Percentiles rank a stretch among this genome's conserved stretches.
phyloP scores from a whole-genome alignment of 106 monocot species.

The Dactylorhiza incarnata region DNA sequence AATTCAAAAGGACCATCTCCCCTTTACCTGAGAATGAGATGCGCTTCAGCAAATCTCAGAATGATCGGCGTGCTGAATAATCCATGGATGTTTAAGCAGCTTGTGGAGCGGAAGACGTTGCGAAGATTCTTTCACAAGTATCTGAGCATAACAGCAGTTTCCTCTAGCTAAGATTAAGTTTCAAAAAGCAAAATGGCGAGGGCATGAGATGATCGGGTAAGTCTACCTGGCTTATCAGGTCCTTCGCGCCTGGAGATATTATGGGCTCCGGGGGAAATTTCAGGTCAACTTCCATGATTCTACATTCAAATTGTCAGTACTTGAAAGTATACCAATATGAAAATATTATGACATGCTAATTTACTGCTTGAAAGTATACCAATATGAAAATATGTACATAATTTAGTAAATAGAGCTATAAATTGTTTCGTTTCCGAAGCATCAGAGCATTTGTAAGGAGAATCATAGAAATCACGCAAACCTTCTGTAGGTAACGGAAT shows the following conservation, averaged over 20 bases:
- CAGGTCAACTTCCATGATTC: constrained; percentile 94
- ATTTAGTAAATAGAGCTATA: neutral
- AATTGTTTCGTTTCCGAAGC: neutral
- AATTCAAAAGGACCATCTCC: too few relatives aligned
- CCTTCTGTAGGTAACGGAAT: constrained; percentile 94
- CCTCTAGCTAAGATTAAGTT: neutral
- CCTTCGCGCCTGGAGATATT: constrained; percentile 71
- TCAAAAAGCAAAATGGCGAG: neutral
- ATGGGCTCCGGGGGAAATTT: constrained; percentile 76
- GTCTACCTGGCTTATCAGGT: constrained; percentile 82
- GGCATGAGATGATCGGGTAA: neutral
- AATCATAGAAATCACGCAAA: constrained; percentile 10
- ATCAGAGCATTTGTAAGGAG: neutral
- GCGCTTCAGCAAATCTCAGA: constrained; percentile 60
- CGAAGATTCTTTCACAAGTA: constrained; percentile 81
- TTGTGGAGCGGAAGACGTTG: constrained; percentile 83
- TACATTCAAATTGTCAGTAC: constrained; percentile 15
- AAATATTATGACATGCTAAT: neutral
- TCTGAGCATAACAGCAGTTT: constrained; percentile 24
- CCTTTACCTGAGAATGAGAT: too few relatives aligned
- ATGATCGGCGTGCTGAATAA: constrained; percentile 85
- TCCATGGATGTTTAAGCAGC: constrained; percentile 94
- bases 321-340: too few relatives aligned
- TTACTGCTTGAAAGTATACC: neutral
- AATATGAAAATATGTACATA: neutral